Evolutionary conservation across 2,329 filamentous ascomycete genomes (phyloP).

Genomic region (Hysterium pulicare): DNA sequence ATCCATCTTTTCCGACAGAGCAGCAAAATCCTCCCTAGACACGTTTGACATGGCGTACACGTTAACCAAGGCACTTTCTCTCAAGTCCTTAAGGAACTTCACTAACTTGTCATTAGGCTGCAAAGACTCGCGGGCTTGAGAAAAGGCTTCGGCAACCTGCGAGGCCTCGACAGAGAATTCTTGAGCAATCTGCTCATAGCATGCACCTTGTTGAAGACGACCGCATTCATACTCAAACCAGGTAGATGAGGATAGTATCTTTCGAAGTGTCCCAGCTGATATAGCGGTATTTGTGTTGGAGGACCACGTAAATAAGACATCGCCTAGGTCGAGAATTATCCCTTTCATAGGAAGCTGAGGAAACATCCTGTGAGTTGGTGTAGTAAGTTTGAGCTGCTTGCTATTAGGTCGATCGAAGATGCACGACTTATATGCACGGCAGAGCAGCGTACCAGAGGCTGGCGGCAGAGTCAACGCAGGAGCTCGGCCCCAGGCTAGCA

Average conservation of each 20-base stretch:
- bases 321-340: conserved; percentile 35
- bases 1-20: conserved; percentile 21
- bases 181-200: conserved; percentile 11
- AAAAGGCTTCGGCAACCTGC: conserved; percentile 24
- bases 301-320: conserved; percentile 35
- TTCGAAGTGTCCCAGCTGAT: conserved; percentile 13
- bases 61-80: conserved; percentile 12
- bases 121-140: conserved; percentile 26
- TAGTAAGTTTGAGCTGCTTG: too few species aligned
- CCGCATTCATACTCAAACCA: conserved; percentile 29
- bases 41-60: conserved; percentile 35
- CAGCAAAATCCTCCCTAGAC: conserved; percentile 22
- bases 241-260: conserved; percentile 22
- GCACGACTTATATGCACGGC: too few species aligned
- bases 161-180: conserved; percentile 19
- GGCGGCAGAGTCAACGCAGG: too few species aligned
- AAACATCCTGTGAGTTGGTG: too few species aligned
- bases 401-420: too few species aligned
- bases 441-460: too few species aligned
- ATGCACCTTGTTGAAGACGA: conserved; percentile 18
- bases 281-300: conserved; percentile 22
- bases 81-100: conserved; percentile 15
- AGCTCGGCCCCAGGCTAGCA: too few species aligned
- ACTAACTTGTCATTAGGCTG: conserved; percentile 20
- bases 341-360: conserved; percentile 4